Evolutionary conservation across 495 filamentous ascomycete species (phyloP), one percentile per base, ranked within the genome.

Genomic region (Aspergillus heteromorphus): DNA sequence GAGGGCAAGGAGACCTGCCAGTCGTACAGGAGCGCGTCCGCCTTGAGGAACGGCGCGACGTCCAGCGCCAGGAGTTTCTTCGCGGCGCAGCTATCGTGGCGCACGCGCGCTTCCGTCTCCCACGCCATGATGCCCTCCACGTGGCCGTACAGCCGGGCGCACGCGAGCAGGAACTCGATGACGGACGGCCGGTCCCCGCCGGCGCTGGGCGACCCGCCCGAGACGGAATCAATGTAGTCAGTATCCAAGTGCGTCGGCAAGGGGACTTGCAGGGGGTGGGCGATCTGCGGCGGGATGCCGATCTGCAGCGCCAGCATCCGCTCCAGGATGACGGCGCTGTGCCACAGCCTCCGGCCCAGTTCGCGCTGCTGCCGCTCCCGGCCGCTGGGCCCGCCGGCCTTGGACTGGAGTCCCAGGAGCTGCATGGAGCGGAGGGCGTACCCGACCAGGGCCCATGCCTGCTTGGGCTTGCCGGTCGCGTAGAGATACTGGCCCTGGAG

Each of bases 401-500:
- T 27, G 9, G 19, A 6, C 8, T 59, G 47, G 34, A 62, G 45
- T 4, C 40, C 29, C 13, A 50, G 48, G 0, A 49, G 21, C 30
- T 65, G 53, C 10, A 56, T 59, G 5, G 18, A 51, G 3, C 48
- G 49, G 2, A 65, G 49, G 1, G 53, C 40, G 40, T 47, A 21
- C 2, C 55, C 54, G 14, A 57, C 27, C 4, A 51, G 23, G 10
- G 48, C 34, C 62, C 56, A 62, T 2, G 59, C 56, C 16, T 11
- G 23, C 34, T 27, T 45, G n/a, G 57, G 50, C 11, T 57, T 49
- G 0, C 62, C 58, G 2, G 43, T 59, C 2, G 56, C 43, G 16
- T 62, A 52, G 4, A 62, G 49, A 48, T 65, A 65, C 16, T 59
- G 53, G 17, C 51, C 42, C 36, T 62, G 62, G 8, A 65, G 40